Base-by-base conservation (phyloP, 805 yeast genomes). In the Candida tibetensis region DNA sequence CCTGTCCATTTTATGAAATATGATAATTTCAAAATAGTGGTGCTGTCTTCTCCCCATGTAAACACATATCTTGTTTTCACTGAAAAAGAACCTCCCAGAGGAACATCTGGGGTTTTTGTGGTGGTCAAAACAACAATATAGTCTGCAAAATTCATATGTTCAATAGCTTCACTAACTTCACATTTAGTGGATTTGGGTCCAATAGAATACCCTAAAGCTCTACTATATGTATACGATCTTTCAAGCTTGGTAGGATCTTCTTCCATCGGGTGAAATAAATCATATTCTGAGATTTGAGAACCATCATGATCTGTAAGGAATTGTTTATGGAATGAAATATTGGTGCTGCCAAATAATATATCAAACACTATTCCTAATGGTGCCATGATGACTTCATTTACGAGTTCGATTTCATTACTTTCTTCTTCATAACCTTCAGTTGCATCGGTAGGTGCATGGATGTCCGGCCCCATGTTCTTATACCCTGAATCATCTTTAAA, bases 181-280 rank as follows among this genome's bases (percentile, higher is more conserved):
- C 91, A 84, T 41, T 62, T 63, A 0, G 95, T 84, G 48, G 83
- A 84, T 48, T 82, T 83, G 5, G 93, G 93, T 0, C 91, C 93
- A 39, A 85, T 78, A 0, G 86, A 74, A 2, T 77, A 81, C 34
- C 72, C 67, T 30, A 85, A 62, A 1, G 91, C 90, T 48, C 84
- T 81, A 1, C 67, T 68, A 52, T 82, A 85, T 0, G 70, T 57
- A 46, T 77, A 85, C 6, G 62, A 60, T 49, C 95, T 66, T 39
- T 64, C 62, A 30, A 52, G 38, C 49, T 52, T 46, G 36, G 58
- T 39, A 63, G 74, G 45, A 49, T 61, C 28, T 5, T 76, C 63
- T 2, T 72, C 71, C 39, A 37, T 44, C 0, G 64, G 62, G n/a
- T 46, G 49, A 38, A 72, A 70, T 12, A 55, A 44, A 6, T 53